phyloP scores from a whole-genome alignment of 2,329 filamentous ascomycete genomes.

The Talaromyces sp. region DNA sequence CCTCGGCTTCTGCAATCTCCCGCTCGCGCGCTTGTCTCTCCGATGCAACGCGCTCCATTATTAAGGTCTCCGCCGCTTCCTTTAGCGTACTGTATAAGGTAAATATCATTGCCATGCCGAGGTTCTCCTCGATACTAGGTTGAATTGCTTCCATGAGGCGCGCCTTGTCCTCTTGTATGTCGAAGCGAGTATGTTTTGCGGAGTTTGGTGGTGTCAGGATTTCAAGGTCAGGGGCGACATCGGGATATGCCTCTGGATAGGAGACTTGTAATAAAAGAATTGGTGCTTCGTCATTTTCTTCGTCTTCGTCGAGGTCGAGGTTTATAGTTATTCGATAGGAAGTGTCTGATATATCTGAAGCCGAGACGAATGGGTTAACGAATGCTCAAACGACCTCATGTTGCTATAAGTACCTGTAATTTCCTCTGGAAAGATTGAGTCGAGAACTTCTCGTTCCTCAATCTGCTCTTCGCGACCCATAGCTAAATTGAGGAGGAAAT shows the following conservation, averaged over 20 bases:
- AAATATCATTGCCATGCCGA: slow-evolving; percentile 98
- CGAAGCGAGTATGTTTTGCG: slow-evolving; percentile 68
- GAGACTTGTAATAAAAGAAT: slow-evolving; percentile 77
- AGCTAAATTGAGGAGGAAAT: slow-evolving; percentile 21
- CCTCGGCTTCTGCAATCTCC: slow-evolving; percentile 62
- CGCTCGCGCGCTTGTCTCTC: slow-evolving; percentile 54
- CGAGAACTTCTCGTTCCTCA: slow-evolving; percentile 95
- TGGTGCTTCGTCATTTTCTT: slow-evolving; percentile 60
- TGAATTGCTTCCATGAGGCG: slow-evolving; percentile 67
- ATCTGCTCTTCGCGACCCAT: slow-evolving; percentile 75
- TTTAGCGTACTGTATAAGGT: slow-evolving; percentile 83
- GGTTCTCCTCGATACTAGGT: slow-evolving; percentile 80
- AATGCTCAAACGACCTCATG: neutral
- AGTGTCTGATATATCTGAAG: slow-evolving; percentile 78
- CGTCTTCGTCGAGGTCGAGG: slow-evolving; percentile 71
- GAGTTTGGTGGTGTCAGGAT: slow-evolving; percentile 70
- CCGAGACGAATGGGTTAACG: slow-evolving; percentile 21
- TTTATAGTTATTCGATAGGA: slow-evolving; percentile 82
- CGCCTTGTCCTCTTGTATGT: slow-evolving; percentile 74
- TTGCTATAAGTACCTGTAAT: slow-evolving; percentile 66
- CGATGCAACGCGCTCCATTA: slow-evolving; percentile 68
- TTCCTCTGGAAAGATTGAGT: slow-evolving; percentile 97
- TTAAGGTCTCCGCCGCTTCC: slow-evolving; percentile 82
- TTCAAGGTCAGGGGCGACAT: slow-evolving; percentile 79
- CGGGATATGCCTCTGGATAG: slow-evolving; percentile 88